Evolutionary conservation across 768 basidiomycete genomes (phyloP), one percentile per base, ranked within the genome.

Genomic region (Lentinula detonsa): DNA sequence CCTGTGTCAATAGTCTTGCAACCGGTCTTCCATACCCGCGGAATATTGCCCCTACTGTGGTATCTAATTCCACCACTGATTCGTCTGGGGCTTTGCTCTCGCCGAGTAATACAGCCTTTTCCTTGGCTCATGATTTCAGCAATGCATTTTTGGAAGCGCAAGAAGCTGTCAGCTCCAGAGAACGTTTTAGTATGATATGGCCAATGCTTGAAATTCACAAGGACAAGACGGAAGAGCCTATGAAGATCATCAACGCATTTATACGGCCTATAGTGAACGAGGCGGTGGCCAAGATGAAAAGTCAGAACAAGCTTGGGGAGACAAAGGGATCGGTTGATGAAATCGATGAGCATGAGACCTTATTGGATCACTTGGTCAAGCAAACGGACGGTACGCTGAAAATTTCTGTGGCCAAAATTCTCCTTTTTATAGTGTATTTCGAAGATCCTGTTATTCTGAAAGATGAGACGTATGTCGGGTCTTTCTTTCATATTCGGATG

Each of bases 341-440:
- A 42, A 61, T 67, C 11, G 71, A 65, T 1, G 81, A 84, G 13
- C 76, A 76, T 5, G 77, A 74, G 46, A 84, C 83, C 0, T 71
- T 86, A 43, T 72, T 87, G 34, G 85, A 85, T 63, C 80, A 85
- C 70, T 69, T 87, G 49, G 80, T 85, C 35, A 73, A 75, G 28
- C 66, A 78, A 48, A 84, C 85, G 16, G 78, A 79, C 70, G 67
- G 70, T 77, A 63, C 5, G 59, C 42, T 18, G 39, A 10, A 16
- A 28, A 39, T 42, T 18, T 35, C 18, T 40, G 2, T 28, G 50
- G 15, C 15, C 35, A 5, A 11, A 8, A 18, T n/a, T 35, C 40
- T 5, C 15, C 16, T n/a, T 28, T 16, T 18, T 21, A 37, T 33
- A 23, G 50, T 33, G 33, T 53, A 18, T 28, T 31, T 13, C 48